phyloP scores from a whole-genome alignment of 768 basidiomycete species.

The Amanita rimosa region DNA sequence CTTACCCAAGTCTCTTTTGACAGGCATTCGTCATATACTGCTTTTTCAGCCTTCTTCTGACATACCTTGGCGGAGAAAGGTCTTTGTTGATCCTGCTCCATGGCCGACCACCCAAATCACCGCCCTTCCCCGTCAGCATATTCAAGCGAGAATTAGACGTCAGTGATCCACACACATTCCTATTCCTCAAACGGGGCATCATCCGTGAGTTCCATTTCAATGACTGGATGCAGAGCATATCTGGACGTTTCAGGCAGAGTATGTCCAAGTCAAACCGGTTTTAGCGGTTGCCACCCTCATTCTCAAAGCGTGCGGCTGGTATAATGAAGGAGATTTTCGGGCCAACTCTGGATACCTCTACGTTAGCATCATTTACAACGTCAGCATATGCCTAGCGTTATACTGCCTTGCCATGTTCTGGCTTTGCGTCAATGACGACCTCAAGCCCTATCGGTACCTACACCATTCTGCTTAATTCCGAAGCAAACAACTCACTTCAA shows the following conservation, averaged over 20 bases:
- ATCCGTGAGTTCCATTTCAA: slow-evolving; percentile 45
- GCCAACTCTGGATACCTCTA: slow-evolving; percentile 87
- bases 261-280: slow-evolving; percentile 92
- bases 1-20: neutral
- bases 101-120: slow-evolving; percentile 79
- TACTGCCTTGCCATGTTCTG: slow-evolving; percentile 97
- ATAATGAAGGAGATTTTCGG: slow-evolving; percentile 81
- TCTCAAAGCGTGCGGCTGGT: slow-evolving; percentile 79
- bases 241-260: slow-evolving; percentile 46
- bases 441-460: slow-evolving; percentile 82
- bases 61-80: slow-evolving; percentile 87
- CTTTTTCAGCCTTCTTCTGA: slow-evolving; percentile 75
- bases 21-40: slow-evolving; percentile 94
- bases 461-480: neutral
- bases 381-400: slow-evolving; percentile 66
- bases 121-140: slow-evolving; percentile 79
- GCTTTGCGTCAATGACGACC: slow-evolving; percentile 82
- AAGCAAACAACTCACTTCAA: neutral
- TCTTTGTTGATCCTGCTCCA: slow-evolving; percentile 87
- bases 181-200: slow-evolving; percentile 92
- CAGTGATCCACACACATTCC: slow-evolving; percentile 89
- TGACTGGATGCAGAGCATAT: neutral
- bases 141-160: slow-evolving; percentile 82
- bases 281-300: slow-evolving; percentile 77
- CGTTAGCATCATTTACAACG: slow-evolving; percentile 77